These are phyloP conservation scores for Backusella liffmaniae DNA, from an alignment of 192 early-diverging fungal genomes.

Conservation along the genomic window DNA sequence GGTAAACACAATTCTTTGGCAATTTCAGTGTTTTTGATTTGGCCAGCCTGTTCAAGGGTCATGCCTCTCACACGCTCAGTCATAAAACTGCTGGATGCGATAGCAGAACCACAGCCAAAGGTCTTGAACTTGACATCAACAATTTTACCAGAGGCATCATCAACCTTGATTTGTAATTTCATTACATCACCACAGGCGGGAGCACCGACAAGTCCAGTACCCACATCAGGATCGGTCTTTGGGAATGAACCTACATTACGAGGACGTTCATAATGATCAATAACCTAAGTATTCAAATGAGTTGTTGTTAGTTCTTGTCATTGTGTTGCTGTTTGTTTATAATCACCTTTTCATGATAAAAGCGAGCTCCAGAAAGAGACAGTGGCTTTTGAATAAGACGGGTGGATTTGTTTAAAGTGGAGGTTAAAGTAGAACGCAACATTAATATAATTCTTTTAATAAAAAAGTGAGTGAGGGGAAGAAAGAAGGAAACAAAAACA, in stretches of 20 bases:
- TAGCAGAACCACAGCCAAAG: conserved; percentile 97
- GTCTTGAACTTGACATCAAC: conserved; percentile 98
- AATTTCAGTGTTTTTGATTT: conserved; percentile 97
- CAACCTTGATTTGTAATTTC: conserved; percentile 96
- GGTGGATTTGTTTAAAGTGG: conserved; percentile 1
- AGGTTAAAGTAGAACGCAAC: conserved; percentile 17
- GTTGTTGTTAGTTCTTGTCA: not conserved
- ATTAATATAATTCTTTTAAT: not conserved
- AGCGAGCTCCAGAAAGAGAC: conserved; percentile 15
- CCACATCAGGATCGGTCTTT: conserved; percentile 86
- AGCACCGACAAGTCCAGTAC: conserved; percentile 91
- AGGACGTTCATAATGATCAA: conserved; percentile 97
- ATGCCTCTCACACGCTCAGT: conserved; percentile 96
- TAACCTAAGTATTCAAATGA: conserved; percentile 58
- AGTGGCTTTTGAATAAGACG: conserved; percentile 19
- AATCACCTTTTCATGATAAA: conserved; percentile 33
- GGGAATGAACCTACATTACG: conserved; percentile 94
- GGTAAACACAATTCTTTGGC: conserved; percentile 94
- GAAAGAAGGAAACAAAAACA: not conserved
- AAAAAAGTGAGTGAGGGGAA: not conserved
- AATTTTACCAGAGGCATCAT: conserved; percentile 88
- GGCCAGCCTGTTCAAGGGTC: conserved; percentile 84
- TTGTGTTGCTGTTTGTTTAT: not conserved
- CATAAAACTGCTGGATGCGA: conserved; percentile 88
- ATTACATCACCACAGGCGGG: conserved; percentile 90